Conservation (phyloP, 257 asterid genomes). For the Coffea eugenioides region DNA sequence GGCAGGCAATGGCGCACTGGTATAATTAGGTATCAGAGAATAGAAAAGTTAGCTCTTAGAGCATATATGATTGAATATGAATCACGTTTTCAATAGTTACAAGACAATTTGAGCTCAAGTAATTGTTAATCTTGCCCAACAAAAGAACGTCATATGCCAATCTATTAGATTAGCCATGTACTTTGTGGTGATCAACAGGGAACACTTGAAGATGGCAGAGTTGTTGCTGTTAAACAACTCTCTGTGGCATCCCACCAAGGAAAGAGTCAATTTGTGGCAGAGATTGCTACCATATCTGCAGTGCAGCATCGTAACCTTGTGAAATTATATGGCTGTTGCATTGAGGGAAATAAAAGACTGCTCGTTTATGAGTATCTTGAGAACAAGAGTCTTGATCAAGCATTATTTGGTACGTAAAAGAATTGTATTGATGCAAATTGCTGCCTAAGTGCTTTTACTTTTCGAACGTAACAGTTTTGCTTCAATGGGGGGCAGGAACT, state of each 20-base stretch:
- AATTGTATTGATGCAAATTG: background rate
- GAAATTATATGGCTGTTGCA: conserved; percentile 75
- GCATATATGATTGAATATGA: background rate
- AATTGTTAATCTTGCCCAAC: background rate
- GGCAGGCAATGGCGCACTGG: background rate
- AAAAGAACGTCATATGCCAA: background rate
- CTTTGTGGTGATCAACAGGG: conserved; percentile 44
- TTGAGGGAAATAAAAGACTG: conserved; percentile 64
- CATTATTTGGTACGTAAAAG: conserved; percentile 51
- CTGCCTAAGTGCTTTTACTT: background rate
- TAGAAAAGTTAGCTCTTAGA: background rate
- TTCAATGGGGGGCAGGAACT: conserved; percentile 36
- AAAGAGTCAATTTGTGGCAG: conserved; percentile 81
- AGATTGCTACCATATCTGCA: conserved; percentile 87
- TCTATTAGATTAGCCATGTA: background rate
- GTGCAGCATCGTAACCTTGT: conserved; percentile 95
- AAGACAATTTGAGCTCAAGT: background rate
- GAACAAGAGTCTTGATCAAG: conserved; percentile 73
- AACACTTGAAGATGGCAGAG: conserved; percentile 67
- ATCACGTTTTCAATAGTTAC: background rate
- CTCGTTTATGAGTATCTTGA: conserved; percentile 84
- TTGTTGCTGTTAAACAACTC: conserved; percentile 73
- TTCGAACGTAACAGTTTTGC: background rate
- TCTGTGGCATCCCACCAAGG: conserved; percentile 87
- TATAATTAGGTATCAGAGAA: background rate